These are phyloP conservation scores for Solanum acaule DNA, from an alignment of 257 asterid species.

Conservation along the genomic window DNA sequence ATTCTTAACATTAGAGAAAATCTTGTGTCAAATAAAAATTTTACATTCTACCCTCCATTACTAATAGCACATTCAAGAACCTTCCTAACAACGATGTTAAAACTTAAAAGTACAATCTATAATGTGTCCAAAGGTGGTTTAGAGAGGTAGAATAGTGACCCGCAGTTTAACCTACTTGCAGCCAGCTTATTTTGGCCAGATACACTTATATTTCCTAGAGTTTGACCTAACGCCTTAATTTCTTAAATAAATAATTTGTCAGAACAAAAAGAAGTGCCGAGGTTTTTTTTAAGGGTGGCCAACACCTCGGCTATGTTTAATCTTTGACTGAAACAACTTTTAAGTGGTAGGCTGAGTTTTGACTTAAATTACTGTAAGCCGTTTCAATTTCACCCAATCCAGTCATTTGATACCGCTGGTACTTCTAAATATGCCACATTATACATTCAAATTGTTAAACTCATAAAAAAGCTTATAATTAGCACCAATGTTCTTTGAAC, in stretches of 20 bases:
- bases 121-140: neutral
- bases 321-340: neutral
- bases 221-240: neutral
- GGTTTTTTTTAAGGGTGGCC: neutral
- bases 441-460: neutral
- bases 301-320: neutral
- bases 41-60: neutral
- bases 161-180: neutral
- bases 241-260: neutral
- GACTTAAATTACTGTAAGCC: neutral
- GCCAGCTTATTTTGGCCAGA: neutral
- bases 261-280: neutral
- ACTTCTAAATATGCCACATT: neutral
- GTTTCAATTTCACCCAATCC: neutral
- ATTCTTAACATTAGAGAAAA: neutral
- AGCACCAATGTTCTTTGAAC: neutral
- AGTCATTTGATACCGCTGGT: neutral
- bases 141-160: neutral
- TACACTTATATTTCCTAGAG: neutral
- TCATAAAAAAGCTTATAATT: neutral
- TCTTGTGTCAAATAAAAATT: neutral
- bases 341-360: neutral
- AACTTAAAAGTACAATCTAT: neutral
- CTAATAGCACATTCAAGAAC: neutral
- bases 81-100: neutral